These are phyloP conservation scores for Didymella glomerata DNA, from an alignment of 2,329 filamentous ascomycete species.

Conservation along the genomic window DNA sequence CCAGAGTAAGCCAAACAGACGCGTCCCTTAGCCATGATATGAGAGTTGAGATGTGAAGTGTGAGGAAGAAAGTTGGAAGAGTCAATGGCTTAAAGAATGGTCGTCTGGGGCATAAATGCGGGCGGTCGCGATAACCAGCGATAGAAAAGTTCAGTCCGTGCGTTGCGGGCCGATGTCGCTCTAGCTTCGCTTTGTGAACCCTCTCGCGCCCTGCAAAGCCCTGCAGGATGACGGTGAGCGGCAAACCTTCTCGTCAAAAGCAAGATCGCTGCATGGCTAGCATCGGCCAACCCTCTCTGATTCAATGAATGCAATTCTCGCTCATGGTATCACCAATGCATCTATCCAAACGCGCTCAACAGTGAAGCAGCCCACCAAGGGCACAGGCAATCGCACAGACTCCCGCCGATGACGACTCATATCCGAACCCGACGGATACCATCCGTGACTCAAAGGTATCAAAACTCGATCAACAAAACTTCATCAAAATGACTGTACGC, in stretches of 20 bases:
- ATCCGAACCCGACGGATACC: neutral
- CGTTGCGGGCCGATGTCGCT: slow-evolving; percentile 33
- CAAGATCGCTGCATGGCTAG: slow-evolving; percentile 8
- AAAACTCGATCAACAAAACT: slow-evolving; percentile 7
- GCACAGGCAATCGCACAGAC: neutral
- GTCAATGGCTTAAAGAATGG: slow-evolving; percentile 27
- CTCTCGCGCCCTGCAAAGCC: slow-evolving; percentile 14
- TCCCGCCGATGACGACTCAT: slow-evolving; percentile 1
- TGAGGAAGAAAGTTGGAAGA: slow-evolving; percentile 23
- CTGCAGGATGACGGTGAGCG: slow-evolving; percentile 17
- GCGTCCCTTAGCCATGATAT: slow-evolving; percentile 53
- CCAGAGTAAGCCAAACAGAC: slow-evolving; percentile 61
- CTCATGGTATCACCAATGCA: slow-evolving; percentile 15
- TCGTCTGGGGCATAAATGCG: slow-evolving; percentile 26
- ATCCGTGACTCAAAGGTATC: slow-evolving; percentile 22
- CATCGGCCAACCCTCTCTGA: slow-evolving; percentile 7
- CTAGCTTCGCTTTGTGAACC: slow-evolving; percentile 12
- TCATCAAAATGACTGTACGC: slow-evolving; percentile 21
- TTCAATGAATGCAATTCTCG: neutral
- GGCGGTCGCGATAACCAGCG: slow-evolving; percentile 25
- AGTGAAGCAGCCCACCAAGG: slow-evolving; percentile 1
- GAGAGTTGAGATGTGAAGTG: slow-evolving; percentile 14
- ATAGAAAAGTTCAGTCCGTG: slow-evolving; percentile 27
- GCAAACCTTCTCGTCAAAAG: slow-evolving; percentile 6
- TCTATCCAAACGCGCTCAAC: slow-evolving; percentile 6